A percentile compares a stretch with the other conserved stretches of the same genome.
phyloP scores from a whole-genome alignment of 2,329 filamentous ascomycete genomes.

The Venturia effusa region DNA sequence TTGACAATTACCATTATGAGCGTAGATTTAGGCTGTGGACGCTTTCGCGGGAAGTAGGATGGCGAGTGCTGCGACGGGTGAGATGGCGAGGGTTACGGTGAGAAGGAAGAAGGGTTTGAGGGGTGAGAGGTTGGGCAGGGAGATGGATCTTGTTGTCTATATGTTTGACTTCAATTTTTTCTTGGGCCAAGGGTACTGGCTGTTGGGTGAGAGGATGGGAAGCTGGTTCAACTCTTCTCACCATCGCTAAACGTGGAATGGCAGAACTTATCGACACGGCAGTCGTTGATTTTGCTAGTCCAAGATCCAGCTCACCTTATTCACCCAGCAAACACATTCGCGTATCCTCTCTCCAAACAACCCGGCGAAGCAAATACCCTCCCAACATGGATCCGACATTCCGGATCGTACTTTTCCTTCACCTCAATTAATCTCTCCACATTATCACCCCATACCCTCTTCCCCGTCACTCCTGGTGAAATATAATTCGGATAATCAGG shows the following conservation, averaged over 20 bases:
- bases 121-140: background rate
- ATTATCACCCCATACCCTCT: background rate
- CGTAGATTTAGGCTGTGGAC: background rate
- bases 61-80: no score
- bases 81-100: no score
- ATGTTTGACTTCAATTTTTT: background rate
- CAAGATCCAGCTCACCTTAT: no score
- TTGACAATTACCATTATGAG: background rate
- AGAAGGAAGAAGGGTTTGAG: background rate
- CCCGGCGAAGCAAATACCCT: background rate
- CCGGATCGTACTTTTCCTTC: background rate
- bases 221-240: background rate
- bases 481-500: background rate
- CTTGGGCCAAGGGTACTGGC: background rate
- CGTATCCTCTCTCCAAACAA: background rate
- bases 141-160: background rate
- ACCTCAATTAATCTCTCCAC: background rate
- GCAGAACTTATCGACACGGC: background rate
- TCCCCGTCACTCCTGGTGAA: background rate
- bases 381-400: background rate
- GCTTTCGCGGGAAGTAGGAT: no score
- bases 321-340: background rate
- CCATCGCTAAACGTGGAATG: background rate
- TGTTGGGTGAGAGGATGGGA: background rate
- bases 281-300: no score